A percentile compares a stretch with the other conserved stretches of the same genome.
These are phyloP conservation scores for Fusarium cyanostomum DNA, from an alignment of 2,329 filamentous ascomycete genomes.

Conservation along the genomic window DNA sequence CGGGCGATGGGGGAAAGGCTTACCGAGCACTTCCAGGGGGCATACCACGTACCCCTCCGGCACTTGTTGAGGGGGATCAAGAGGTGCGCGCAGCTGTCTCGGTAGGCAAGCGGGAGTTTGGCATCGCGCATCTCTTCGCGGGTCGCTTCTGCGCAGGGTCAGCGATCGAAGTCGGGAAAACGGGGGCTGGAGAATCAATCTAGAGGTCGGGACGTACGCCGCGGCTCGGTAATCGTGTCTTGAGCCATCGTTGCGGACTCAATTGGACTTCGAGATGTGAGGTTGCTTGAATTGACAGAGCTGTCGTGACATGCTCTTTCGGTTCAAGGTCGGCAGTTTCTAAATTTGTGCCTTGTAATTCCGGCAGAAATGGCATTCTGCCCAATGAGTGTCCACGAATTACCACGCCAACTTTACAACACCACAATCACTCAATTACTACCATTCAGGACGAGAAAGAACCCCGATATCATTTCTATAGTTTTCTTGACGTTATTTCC, in stretches of 20 bases:
- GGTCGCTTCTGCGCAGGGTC: conserved; percentile 69
- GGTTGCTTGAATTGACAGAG: conserved; percentile 41
- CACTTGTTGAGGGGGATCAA: conserved; percentile 96
- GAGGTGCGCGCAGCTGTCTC: conserved; percentile 94
- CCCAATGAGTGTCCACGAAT: conserved; percentile 40
- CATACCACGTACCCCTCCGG: conserved; percentile 89
- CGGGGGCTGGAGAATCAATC: conserved; percentile 1
- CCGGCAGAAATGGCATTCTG: conserved; percentile 30
- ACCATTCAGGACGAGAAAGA: background rate
- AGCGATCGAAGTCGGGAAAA: conserved; percentile 32
- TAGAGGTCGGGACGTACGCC: conserved; percentile 47
- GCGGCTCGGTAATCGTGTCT: conserved; percentile 50
- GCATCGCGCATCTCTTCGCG: conserved; percentile 95
- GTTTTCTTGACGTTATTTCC: background rate
- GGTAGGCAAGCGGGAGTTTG: conserved; percentile 86
- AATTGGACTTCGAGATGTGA: conserved; percentile 48
- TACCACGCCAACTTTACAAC: conserved; percentile 33
- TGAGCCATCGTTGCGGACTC: conserved; percentile 50
- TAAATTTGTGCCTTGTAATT: conserved; percentile 39
- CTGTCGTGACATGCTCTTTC: conserved; percentile 41
- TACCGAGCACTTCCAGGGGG: conserved; percentile 98
- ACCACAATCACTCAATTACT: background rate
- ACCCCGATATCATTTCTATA: background rate
- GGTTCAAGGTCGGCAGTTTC: conserved; percentile 45
- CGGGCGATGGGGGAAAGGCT: conserved; percentile 47